These are phyloP conservation scores for Nepenthes gracilis DNA, from an alignment of 148 eudicot species.

Conservation along the genomic window DNA sequence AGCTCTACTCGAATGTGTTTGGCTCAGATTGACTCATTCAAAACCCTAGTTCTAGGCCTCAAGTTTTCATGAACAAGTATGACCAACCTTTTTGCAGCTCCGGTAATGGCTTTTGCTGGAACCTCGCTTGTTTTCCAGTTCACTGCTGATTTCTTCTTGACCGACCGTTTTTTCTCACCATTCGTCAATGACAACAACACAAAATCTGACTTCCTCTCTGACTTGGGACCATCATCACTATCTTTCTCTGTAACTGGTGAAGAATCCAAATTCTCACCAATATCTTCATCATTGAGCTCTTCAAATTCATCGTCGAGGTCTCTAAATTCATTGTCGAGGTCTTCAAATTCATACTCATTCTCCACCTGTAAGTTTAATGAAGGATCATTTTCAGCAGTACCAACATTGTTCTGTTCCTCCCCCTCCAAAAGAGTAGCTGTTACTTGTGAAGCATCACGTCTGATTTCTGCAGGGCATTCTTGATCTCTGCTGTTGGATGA, in stretches of 20 bases:
- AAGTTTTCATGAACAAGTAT: background rate
- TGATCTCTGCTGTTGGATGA: background rate
- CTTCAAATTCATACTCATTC: constrained; percentile 5
- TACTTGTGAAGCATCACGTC: constrained; percentile 10
- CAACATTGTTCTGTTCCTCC: constrained; percentile 14
- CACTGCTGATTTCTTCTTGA: constrained; percentile 20
- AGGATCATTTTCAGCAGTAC: constrained; percentile 11
- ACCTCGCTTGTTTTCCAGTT: constrained; percentile 25
- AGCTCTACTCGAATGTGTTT: no score
- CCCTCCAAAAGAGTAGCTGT: constrained; percentile 8
- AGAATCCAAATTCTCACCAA: background rate
- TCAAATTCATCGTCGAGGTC: background rate
- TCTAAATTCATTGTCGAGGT: constrained; percentile 7
- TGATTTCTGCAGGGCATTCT: constrained; percentile 8
- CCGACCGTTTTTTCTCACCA: constrained; percentile 13
- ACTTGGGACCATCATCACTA: background rate
- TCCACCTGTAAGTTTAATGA: constrained; percentile 15
- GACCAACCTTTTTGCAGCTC: constrained; percentile 60
- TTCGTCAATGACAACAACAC: constrained; percentile 17
- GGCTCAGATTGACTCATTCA: no score
- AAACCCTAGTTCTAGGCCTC: background rate
- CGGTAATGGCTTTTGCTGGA: constrained; percentile 40
- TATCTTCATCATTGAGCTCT: background rate
- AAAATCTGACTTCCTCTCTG: constrained; percentile 6
- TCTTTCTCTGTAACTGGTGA: background rate